Evolutionary conservation across 305 asterid species (phyloP).

Genomic region (Rubia balearica): DNA sequence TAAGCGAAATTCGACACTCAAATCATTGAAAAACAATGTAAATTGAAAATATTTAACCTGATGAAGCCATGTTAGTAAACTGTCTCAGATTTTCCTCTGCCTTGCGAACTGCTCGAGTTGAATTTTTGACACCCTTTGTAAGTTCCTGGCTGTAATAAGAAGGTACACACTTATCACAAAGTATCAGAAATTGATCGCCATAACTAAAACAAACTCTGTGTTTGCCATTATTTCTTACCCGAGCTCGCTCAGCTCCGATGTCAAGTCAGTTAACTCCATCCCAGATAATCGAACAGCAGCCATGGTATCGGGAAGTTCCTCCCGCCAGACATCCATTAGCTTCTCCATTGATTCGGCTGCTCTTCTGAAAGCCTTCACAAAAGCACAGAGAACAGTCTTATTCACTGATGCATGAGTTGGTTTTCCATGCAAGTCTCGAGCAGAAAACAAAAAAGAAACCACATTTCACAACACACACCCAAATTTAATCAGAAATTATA

Average conservation of each 20-base stretch:
- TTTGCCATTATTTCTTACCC: slow-evolving; percentile 41
- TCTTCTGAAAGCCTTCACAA: slow-evolving; percentile 67
- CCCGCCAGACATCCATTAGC: slow-evolving; percentile 69
- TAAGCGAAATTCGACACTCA: slow-evolving; percentile 33
- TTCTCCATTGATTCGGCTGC: slow-evolving; percentile 76
- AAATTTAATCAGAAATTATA: background rate
- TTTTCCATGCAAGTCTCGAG: background rate
- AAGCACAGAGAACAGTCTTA: slow-evolving; percentile 18
- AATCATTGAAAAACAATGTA: slow-evolving; percentile 12
- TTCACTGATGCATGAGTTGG: background rate
- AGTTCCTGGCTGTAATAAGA: slow-evolving; percentile 55
- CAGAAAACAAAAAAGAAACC: background rate
- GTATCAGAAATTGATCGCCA: background rate
- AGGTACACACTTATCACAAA: background rate
- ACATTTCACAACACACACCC: background rate
- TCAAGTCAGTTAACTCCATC: slow-evolving; percentile 85
- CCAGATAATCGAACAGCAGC: slow-evolving; percentile 90
- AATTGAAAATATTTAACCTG: slow-evolving; percentile 42
- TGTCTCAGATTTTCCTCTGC: slow-evolving; percentile 70
- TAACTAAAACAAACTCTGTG: background rate
- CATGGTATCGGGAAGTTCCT: slow-evolving; percentile 91
- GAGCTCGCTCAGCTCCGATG: slow-evolving; percentile 86
- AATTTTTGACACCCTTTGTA: slow-evolving; percentile 69
- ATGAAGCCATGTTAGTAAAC: slow-evolving; percentile 43
- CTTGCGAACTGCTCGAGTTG: slow-evolving; percentile 68